Evolutionary conservation across 2,329 filamentous ascomycete species (phyloP).

Genomic region (Aspergillus piperis): DNA sequence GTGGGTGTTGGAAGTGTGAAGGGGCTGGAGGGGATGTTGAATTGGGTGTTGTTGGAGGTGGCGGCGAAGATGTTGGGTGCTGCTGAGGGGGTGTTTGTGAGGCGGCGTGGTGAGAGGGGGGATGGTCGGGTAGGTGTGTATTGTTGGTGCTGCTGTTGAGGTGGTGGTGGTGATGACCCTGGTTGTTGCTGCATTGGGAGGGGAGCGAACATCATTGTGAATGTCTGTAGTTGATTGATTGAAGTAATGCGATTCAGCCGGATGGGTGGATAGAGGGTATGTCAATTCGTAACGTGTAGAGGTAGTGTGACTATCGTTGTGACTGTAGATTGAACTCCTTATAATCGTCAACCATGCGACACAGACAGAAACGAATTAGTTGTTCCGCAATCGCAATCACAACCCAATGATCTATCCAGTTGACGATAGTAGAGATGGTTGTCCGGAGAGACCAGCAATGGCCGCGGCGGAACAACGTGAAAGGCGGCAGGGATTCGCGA

Average conservation of each 20-base stretch:
- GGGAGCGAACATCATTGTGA: conserved; percentile 33
- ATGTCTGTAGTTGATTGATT: neutral
- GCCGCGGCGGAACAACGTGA: neutral
- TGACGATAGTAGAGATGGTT: neutral
- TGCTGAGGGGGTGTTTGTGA: neutral
- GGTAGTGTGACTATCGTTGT: too few relatives aligned
- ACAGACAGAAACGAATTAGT: too few relatives aligned
- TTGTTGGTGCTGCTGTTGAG: neutral
- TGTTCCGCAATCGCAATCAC: neutral
- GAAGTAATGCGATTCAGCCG: neutral
- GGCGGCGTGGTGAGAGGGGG: conserved; percentile 24
- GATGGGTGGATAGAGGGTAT: too few relatives aligned
- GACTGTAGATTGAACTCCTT: too few relatives aligned
- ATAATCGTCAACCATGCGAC: too few relatives aligned
- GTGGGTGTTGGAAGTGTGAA: neutral
- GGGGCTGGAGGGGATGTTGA: neutral
- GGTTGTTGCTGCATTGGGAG: conserved; percentile 20
- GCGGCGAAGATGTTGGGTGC: neutral
- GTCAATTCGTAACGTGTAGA: too few relatives aligned
- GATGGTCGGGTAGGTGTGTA: conserved; percentile 26
- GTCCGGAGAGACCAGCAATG: conserved; percentile 1
- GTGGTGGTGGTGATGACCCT: conserved; percentile 17
- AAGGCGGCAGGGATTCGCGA: conserved; percentile 10
- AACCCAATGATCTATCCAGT: neutral
- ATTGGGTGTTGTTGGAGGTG: neutral